These are phyloP conservation scores for Micractinium conductrix DNA, from an alignment of 139 green algal genomes.

Conservation along the genomic window DNA sequence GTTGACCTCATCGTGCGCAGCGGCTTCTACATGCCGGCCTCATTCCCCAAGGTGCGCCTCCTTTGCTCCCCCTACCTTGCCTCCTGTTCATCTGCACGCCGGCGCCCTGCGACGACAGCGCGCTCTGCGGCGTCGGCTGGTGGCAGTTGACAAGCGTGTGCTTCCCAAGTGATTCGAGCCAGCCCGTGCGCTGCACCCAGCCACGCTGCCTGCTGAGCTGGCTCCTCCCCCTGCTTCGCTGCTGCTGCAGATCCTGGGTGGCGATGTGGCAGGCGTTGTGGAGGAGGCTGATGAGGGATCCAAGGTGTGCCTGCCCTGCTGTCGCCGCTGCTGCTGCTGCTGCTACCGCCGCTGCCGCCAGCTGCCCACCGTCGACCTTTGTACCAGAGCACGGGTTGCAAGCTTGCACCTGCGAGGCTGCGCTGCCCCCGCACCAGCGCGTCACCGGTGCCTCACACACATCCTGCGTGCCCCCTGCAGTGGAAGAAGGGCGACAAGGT, in stretches of 20 bases:
- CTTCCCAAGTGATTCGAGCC: background rate
- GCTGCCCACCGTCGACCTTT: background rate
- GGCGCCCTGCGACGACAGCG: background rate
- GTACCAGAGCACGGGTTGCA: background rate
- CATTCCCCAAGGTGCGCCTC: constrained; percentile 16
- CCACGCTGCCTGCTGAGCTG: background rate
- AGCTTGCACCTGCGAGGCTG: background rate
- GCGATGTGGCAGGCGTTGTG: constrained; percentile 41
- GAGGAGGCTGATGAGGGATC: constrained; percentile 34
- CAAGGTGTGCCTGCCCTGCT: background rate
- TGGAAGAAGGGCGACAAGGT: constrained; percentile 35
- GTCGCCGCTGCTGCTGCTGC: background rate
- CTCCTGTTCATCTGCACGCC: background rate
- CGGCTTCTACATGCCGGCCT: background rate
- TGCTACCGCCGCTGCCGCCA: background rate
- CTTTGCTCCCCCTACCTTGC: no score
- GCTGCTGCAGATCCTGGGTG: constrained; percentile 31
- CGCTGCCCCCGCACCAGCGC: background rate
- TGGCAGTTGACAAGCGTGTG: background rate
- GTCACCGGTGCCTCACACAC: background rate
- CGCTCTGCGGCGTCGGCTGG: background rate
- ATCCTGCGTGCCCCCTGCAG: background rate
- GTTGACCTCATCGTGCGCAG: constrained; percentile 9
- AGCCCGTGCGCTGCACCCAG: background rate
- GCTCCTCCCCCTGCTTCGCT: background rate